Conservation (phyloP, 2,329 filamentous ascomycete genomes). For the Trichoderma arundinaceum region DNA sequence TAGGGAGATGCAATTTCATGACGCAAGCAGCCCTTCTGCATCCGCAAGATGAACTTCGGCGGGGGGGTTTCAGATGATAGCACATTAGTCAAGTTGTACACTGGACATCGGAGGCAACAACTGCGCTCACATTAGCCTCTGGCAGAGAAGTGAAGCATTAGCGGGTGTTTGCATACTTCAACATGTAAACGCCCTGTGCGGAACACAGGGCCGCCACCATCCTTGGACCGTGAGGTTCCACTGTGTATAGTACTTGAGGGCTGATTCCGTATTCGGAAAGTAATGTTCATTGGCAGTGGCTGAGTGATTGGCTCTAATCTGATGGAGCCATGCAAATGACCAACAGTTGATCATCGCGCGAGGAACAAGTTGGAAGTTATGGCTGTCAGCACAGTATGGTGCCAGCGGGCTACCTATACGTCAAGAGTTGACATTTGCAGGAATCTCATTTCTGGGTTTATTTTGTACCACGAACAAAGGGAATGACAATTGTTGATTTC, state of each 20-base stretch:
- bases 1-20: not conserved
- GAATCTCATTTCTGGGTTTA: not conserved
- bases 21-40: not conserved
- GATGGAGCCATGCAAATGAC: not conserved
- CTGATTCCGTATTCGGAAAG: not conserved
- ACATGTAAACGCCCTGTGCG: conserved; percentile 25
- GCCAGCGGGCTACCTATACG: too few relatives aligned
- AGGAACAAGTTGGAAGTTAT: not conserved
- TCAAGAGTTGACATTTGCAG: not conserved
- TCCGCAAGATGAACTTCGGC: not conserved
- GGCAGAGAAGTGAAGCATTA: conserved; percentile 31
- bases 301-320: not conserved
- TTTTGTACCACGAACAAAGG: not conserved
- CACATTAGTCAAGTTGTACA: conserved; percentile 40
- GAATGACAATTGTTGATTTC: not conserved
- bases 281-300: not conserved
- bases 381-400: not conserved
- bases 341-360: not conserved
- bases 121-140: conserved; percentile 35
- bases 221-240: not conserved
- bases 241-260: not conserved
- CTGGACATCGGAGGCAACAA: conserved; percentile 39
- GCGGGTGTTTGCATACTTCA: conserved; percentile 42
- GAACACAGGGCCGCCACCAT: not conserved
- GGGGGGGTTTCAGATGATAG: conserved; percentile 41